These are phyloP conservation scores for Neurospora sp. DNA, from an alignment of 495 filamentous ascomycete species.

Conservation along the genomic window DNA sequence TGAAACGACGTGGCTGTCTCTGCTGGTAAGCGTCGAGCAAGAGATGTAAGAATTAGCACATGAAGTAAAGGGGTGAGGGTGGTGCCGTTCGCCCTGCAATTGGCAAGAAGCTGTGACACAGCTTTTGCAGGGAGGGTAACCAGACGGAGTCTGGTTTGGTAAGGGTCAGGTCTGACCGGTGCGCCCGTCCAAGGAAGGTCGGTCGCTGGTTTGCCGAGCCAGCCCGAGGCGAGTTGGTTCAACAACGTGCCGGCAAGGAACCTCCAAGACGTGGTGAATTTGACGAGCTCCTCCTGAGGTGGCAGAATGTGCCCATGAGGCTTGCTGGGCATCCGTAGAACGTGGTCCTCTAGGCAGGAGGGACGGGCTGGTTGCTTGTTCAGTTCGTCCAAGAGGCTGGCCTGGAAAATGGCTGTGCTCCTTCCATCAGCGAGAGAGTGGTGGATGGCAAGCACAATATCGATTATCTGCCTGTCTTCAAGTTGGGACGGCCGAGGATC, in stretches of 20 bases:
- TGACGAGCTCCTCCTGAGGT: conserved; percentile 15
- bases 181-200: conserved; percentile 18
- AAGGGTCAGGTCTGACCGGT: conserved; percentile 13
- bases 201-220: conserved; percentile 4
- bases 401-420: conserved; percentile 23
- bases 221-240: conserved; percentile 9
- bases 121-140: conserved; percentile 12
- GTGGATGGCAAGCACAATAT: conserved; percentile 24
- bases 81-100: conserved; percentile 17
- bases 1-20: conserved; percentile 15
- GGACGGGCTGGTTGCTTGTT: conserved; percentile 2
- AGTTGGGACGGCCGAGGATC: not conserved
- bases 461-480: conserved; percentile 4
- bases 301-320: conserved; percentile 8
- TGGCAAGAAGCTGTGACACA: conserved; percentile 11
- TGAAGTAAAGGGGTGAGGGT: conserved; percentile 28
- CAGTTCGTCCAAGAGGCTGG: conserved; percentile 19
- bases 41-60: conserved; percentile 14
- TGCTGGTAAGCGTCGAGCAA: conserved; percentile 12
- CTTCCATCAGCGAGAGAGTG: conserved; percentile 27
- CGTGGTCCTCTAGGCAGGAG: not conserved
- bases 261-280: conserved; percentile 15
- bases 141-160: conserved; percentile 17
- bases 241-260: conserved; percentile 16
- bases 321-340: conserved; percentile 7